phyloP scores from a whole-genome alignment of 352 stramenopile species.

The Pythium scleroteichum region DNA sequence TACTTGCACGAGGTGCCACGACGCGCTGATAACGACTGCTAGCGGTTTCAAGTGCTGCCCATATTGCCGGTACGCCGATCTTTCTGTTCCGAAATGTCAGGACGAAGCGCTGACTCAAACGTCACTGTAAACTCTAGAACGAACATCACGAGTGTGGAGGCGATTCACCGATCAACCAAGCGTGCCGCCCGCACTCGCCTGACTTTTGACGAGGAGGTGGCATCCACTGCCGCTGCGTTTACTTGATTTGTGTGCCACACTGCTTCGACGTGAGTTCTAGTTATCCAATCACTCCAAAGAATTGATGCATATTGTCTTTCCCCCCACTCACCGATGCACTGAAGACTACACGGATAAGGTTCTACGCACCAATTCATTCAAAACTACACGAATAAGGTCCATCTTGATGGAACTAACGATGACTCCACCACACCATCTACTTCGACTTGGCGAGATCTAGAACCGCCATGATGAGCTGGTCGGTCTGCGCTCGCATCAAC shows the following conservation, averaged over 20 bases:
- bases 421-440: background rate
- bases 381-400: too few relatives aligned
- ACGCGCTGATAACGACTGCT: constrained; percentile 46
- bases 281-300: too few relatives aligned
- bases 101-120: too few relatives aligned
- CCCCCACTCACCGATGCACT: constrained; percentile 1
- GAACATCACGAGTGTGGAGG: constrained; percentile 22
- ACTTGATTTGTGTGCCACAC: too few relatives aligned
- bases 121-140: too few relatives aligned
- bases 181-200: constrained; percentile 16
- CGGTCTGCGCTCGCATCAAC: constrained; percentile 19
- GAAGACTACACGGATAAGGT: background rate
- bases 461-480: constrained; percentile 13
- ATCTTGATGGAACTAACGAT: background rate
- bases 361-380: too few relatives aligned
- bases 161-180: constrained; percentile 32
- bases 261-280: background rate
- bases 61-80: constrained; percentile 48
- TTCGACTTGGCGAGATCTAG: constrained; percentile 10
- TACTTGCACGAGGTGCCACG: constrained; percentile 57
- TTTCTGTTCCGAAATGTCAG: too few relatives aligned
- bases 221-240: background rate
- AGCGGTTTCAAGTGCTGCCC: constrained; percentile 64
- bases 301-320: too few relatives aligned
- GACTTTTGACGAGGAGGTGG: constrained; percentile 13